Percentiles rank a stretch among this genome's conserved stretches.
phyloP scores from a whole-genome alignment of 768 basidiomycete species.

The Galerina marginata region DNA sequence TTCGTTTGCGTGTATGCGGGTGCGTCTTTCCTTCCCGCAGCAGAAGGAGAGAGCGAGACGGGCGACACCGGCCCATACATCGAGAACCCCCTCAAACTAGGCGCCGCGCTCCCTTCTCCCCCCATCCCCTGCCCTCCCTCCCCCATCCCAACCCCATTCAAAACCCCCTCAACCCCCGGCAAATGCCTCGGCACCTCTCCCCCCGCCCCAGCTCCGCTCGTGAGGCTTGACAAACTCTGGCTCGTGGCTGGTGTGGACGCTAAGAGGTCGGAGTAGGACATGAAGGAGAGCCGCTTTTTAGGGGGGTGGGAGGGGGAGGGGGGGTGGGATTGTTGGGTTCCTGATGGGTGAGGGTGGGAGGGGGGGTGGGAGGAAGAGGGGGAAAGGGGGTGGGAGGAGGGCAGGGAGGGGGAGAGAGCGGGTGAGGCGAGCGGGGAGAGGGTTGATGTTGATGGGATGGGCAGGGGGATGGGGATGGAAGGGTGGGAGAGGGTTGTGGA shows the following conservation, averaged over 20 bases:
- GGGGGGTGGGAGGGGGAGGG: slow-evolving; percentile 53
- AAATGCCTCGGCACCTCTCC: slow-evolving; percentile 79
- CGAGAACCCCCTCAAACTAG: slow-evolving; percentile 31
- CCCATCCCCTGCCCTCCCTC: no score
- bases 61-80: slow-evolving; percentile 10
- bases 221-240: slow-evolving; percentile 76
- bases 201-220: slow-evolving; percentile 52
- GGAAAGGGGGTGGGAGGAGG: slow-evolving; percentile 13
- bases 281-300: slow-evolving; percentile 82
- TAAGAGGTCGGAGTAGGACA: slow-evolving; percentile 87
- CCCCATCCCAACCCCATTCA: no score
- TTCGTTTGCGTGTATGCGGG: slow-evolving; percentile 21
- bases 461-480: neutral
- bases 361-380: slow-evolving; percentile 8
- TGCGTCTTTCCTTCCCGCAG: no score
- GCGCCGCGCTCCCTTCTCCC: slow-evolving; percentile 25
- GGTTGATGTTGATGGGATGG: no score
- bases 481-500: neutral
- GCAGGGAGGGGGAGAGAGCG: slow-evolving; percentile 7
- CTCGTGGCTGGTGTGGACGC: slow-evolving; percentile 76
- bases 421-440: neutral
- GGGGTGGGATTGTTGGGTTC: slow-evolving; percentile 24
- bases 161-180: slow-evolving; percentile 57
- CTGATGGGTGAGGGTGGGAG: slow-evolving; percentile 10
- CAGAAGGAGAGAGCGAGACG: no score